Evolutionary conservation across 179 eudicot genomes (phyloP).

Genomic region (Vitellaria paradoxa): DNA sequence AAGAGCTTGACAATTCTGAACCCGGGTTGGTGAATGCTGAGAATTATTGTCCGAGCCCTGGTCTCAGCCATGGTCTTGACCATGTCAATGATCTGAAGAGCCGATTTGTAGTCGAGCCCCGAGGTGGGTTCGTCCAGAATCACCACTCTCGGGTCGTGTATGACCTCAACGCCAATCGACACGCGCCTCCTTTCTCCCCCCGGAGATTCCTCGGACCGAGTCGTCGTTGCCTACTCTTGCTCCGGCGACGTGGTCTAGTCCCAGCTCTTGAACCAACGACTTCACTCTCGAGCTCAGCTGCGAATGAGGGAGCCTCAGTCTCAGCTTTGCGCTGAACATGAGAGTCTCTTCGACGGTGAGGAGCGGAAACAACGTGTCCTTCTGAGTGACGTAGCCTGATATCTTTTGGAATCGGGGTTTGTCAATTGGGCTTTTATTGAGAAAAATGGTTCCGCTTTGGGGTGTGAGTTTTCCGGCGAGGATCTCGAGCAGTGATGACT

Average conservation of each 20-base stretch:
- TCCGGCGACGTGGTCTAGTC: constrained; percentile 62
- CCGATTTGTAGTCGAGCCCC: constrained; percentile 90
- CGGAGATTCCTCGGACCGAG: constrained; percentile 71
- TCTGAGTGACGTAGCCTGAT: constrained; percentile 93
- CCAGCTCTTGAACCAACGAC: constrained; percentile 68
- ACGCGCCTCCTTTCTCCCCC: constrained; percentile 93
- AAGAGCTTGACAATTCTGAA: constrained; percentile 83
- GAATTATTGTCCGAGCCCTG: constrained; percentile 63
- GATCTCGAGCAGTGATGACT: constrained; percentile 80
- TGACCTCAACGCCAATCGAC: constrained; percentile 89
- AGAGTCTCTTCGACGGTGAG: constrained; percentile 92
- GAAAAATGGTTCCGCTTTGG: constrained; percentile 50
- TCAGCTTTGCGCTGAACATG: constrained; percentile 63
- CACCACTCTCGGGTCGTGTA: constrained; percentile 79
- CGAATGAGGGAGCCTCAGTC: constrained; percentile 45
- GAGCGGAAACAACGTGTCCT: constrained; percentile 79
- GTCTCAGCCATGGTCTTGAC: constrained; percentile 82
- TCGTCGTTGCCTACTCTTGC: constrained; percentile 69
- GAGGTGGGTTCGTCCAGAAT: constrained; percentile 97
- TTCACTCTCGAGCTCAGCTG: constrained; percentile 51
- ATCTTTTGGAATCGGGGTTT: constrained; percentile 58
- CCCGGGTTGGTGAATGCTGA: constrained; percentile 94
- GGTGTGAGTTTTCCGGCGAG: constrained; percentile 80
- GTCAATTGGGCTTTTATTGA: constrained; percentile 53
- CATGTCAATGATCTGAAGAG: constrained; percentile 86